phyloP scores from a whole-genome alignment of 2,329 filamentous ascomycete species.

The Ophiostoma piceae region DNA sequence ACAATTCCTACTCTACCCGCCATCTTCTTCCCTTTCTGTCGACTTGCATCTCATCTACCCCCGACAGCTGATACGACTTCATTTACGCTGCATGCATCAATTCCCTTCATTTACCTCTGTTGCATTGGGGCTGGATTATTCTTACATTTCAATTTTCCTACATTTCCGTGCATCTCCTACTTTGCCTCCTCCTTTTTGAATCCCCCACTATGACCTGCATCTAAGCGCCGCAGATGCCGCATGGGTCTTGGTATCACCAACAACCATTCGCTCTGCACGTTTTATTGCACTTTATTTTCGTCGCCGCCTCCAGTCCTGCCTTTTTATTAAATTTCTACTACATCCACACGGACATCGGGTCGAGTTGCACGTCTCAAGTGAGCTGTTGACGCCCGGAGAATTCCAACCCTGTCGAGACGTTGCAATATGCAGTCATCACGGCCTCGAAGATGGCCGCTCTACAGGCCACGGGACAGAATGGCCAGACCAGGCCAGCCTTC shows the following conservation, averaged over 20 bases:
- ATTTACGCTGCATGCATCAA: conserved; percentile 1
- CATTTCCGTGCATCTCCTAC: no score
- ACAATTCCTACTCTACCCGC: background rate
- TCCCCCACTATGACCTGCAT: background rate
- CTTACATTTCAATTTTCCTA: no score
- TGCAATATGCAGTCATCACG: conserved; percentile 7
- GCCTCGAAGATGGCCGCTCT: conserved; percentile 1
- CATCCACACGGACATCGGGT: background rate
- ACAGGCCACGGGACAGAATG: background rate
- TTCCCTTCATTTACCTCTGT: background rate
- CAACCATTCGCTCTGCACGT: conserved; percentile 11
- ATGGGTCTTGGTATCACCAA: conserved; percentile 12
- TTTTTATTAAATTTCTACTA: background rate
- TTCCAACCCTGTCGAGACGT: background rate
- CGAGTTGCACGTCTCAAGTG: conserved; percentile 12
- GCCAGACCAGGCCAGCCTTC: background rate
- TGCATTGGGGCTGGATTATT: background rate
- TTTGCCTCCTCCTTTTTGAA: background rate
- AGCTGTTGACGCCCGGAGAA: conserved; percentile 7
- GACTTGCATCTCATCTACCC: background rate
- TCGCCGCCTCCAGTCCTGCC: background rate
- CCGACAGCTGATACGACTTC: background rate
- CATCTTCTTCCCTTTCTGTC: background rate
- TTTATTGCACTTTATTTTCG: background rate
- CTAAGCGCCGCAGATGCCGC: conserved; percentile 14